Base-by-base conservation (phyloP, 1,139 yeast species). In the Martiniozyma asiatica region DNA sequence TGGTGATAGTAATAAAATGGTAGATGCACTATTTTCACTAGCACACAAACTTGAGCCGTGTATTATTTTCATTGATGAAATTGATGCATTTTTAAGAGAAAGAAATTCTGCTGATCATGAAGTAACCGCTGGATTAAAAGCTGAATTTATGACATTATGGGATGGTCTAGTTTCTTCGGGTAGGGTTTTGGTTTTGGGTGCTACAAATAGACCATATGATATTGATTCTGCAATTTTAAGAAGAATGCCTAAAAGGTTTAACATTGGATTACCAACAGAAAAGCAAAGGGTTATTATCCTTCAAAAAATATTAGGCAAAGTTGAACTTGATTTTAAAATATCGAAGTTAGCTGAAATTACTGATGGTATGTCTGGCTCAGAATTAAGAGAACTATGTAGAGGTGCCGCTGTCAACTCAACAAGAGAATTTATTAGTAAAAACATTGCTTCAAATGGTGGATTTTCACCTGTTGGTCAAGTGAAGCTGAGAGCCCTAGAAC, bases 91-190 rank as follows among this genome's bases (percentile, higher is more conserved):
- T 49, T 61, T 89, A 44, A 68, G 97, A 42, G 95, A 85, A 49
- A 67, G 98, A 38, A 70, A 80, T 20, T 69, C 85, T 1, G 65
- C 65, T 33, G 98, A 89, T 55, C 97, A 89, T 55, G 98, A 89
- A 56, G 89, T 84, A n/a, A 85, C 95, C 27, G 84, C 96, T 1
- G 77, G 80, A 70, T 62, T 89, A 38, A 89, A 89, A 55, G 95
- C 98, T 0, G 98, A 89, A 55, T 89, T 89, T 50, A 89, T 89
- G 97, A 82, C 96, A 0, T 61, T 89, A 35, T 89, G 98, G 97
- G 98, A 89, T 53, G 98, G 98, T 0, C 61, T 89, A 28, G 68
- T 77, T 11, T 61, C 73, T 20, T 73, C 73, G 33, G 94, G 95
- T 2, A 64, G 93, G 32, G 69, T 89, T 5, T 62, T 89, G 62